Conservation (phyloP, 2,329 filamentous ascomycete genomes). For the Diaporthe vexans region DNA sequence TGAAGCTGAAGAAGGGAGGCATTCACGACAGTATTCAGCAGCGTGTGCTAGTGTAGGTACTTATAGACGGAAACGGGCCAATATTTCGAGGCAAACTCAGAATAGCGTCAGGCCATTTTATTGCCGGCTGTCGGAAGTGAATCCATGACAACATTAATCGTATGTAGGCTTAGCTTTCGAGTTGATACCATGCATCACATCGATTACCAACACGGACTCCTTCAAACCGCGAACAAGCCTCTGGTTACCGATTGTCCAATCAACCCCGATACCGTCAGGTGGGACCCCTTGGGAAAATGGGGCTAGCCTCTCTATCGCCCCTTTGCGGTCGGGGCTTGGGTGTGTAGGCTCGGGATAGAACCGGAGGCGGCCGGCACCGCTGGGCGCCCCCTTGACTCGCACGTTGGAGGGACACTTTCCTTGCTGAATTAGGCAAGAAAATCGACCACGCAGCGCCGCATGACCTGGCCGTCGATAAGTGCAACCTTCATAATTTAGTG, state of each 20-base stretch:
- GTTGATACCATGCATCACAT: slow-evolving; percentile 8
- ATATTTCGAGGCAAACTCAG: neutral
- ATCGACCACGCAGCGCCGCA: slow-evolving; percentile 7
- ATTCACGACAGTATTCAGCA: neutral
- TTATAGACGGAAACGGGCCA: neutral
- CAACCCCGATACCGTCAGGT: neutral
- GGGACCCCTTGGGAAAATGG: neutral
- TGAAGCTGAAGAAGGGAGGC: neutral
- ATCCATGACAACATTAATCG: neutral
- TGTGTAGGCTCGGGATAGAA: neutral
- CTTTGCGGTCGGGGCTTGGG: neutral
- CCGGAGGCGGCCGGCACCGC: slow-evolving; percentile 13
- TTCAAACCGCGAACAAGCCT: neutral
- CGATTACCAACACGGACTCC: neutral
- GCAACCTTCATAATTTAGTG: neutral
- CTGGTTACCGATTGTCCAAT: neutral
- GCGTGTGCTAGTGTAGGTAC: neutral
- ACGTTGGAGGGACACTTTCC: neutral
- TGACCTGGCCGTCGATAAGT: neutral
- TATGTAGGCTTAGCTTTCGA: neutral
- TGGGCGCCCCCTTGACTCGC: slow-evolving; percentile 26
- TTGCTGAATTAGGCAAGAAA: slow-evolving; percentile 13
- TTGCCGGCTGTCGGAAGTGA: neutral
- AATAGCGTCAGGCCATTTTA: neutral
- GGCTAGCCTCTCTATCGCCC: neutral